Evolutionary conservation across 2,329 filamentous ascomycete species (phyloP).

Genomic region (Chaetomiaceae sp.): DNA sequence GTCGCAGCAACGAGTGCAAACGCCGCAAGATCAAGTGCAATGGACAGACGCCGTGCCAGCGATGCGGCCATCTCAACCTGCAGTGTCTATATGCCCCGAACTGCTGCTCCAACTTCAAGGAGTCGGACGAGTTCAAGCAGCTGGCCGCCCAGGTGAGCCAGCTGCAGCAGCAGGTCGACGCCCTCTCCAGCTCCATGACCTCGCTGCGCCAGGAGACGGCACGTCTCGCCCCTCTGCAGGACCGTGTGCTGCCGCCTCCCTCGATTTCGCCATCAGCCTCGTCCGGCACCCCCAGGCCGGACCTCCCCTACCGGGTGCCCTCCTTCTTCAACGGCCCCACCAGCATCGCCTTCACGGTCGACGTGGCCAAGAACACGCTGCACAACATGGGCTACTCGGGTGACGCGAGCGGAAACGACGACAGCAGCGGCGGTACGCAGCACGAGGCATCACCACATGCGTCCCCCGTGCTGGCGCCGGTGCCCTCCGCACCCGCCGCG

Average conservation of each 20-base stretch:
- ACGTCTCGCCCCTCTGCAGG: slow-evolving; percentile 42
- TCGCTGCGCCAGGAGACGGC: slow-evolving; percentile 56
- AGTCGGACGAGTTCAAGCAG: slow-evolving; percentile 83
- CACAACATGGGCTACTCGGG: slow-evolving; percentile 83
- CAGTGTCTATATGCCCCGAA: slow-evolving; percentile 63
- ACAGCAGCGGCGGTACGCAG: slow-evolving; percentile 41
- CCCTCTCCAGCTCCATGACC: slow-evolving; percentile 68
- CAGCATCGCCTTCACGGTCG: slow-evolving; percentile 78
- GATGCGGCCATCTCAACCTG: slow-evolving; percentile 65
- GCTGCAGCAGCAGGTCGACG: slow-evolving; percentile 80
- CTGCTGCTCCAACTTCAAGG: slow-evolving; percentile 75
- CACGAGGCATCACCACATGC: slow-evolving; percentile 31
- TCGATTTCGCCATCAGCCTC: slow-evolving; percentile 40
- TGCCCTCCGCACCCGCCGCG: slow-evolving; percentile 35
- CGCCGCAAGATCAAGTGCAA: slow-evolving; percentile 74
- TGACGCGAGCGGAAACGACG: slow-evolving; percentile 58
- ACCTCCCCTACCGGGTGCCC: slow-evolving; percentile 46
- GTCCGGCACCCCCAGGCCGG: slow-evolving; percentile 37
- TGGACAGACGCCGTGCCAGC: slow-evolving; percentile 62
- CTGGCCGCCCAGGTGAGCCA: slow-evolving; percentile 70
- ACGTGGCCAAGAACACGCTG: slow-evolving; percentile 80
- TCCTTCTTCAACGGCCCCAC: slow-evolving; percentile 78
- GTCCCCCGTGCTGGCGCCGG: slow-evolving; percentile 33
- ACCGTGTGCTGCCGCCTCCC: slow-evolving; percentile 37
- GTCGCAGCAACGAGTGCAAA: slow-evolving; percentile 64